These are phyloP conservation scores for Vararia minispora DNA, from an alignment of 768 basidiomycete species.

Conservation along the genomic window DNA sequence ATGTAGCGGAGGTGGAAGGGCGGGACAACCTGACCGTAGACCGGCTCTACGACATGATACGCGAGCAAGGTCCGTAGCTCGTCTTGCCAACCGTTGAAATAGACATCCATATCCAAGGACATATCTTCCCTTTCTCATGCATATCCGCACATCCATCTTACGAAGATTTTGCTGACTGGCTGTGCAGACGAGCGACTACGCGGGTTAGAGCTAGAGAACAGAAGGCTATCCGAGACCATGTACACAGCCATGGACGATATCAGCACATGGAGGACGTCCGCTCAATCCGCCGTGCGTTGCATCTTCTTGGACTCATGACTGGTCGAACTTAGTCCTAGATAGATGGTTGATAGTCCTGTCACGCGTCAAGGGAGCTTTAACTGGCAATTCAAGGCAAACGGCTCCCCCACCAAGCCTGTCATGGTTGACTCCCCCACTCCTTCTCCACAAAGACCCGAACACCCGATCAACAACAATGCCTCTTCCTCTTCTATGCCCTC, in stretches of 20 bases:
- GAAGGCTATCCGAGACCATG: slow-evolving; percentile 49
- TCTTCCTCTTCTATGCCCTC: slow-evolving; percentile 4
- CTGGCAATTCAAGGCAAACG: slow-evolving; percentile 71
- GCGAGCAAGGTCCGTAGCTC: slow-evolving; percentile 54
- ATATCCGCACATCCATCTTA: background rate
- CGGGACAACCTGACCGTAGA: slow-evolving; percentile 50
- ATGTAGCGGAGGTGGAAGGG: slow-evolving; percentile 48
- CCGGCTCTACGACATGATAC: slow-evolving; percentile 52
- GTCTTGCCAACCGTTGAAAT: slow-evolving; percentile 1
- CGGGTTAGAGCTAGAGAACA: slow-evolving; percentile 69
- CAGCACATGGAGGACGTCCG: slow-evolving; percentile 23
- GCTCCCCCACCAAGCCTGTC: slow-evolving; percentile 73
- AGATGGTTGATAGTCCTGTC: slow-evolving; percentile 33
- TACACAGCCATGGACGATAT: slow-evolving; percentile 61
- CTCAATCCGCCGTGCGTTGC: slow-evolving; percentile 7
- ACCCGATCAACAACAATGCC: slow-evolving; percentile 19
- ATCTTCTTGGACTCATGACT: slow-evolving; percentile 21
- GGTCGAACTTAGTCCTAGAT: slow-evolving; percentile 15
- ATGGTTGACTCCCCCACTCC: slow-evolving; percentile 63
- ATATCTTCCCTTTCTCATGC: slow-evolving; percentile 2
- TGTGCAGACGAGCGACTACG: slow-evolving; percentile 54
- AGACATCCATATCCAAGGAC: background rate
- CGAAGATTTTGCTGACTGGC: slow-evolving; percentile 3
- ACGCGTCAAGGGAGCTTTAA: slow-evolving; percentile 76
- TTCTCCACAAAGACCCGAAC: slow-evolving; percentile 70